Percentiles rank a stretch among this genome's conserved stretches.
Conservation (phyloP, 306 rosid species). For the Adenanthera pavonina region DNA sequence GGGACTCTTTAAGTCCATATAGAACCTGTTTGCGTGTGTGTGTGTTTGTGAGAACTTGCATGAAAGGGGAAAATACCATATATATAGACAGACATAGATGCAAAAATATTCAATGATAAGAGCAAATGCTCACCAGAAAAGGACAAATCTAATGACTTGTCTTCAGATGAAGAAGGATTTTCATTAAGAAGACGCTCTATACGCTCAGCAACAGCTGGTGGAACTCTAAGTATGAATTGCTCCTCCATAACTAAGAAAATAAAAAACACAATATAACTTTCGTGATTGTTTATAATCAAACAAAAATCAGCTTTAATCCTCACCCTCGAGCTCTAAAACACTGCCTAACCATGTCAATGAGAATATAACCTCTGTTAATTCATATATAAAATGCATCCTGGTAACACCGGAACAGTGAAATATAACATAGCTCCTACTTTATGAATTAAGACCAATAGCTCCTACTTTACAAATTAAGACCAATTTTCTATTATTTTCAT, state of each 20-base stretch:
- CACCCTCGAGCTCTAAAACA: neutral
- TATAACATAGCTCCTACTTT: neutral
- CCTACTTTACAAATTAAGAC: neutral
- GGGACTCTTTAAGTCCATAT: neutral
- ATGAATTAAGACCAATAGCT: neutral
- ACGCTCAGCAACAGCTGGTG: constrained; percentile 37
- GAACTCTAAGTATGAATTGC: constrained; percentile 40
- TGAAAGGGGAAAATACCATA: neutral
- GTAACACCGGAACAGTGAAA: neutral
- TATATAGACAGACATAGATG: neutral
- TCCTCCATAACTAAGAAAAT: constrained; percentile 30
- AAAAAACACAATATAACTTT: neutral
- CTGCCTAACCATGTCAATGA: neutral
- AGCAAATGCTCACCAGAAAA: constrained; percentile 31
- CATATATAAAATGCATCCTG: neutral
- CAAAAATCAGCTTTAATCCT: neutral
- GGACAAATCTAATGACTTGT: constrained; percentile 33
- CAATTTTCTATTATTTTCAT: neutral
- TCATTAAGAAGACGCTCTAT: constrained; percentile 34
- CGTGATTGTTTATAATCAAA: neutral
- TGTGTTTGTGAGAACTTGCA: neutral
- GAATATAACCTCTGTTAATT: neutral
- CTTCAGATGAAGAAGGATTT: constrained; percentile 33
- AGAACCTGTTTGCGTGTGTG: neutral
- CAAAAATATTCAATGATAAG: neutral